Evolutionary conservation across 768 basidiomycete genomes (phyloP).

Genomic region (Termitomyces bulborhizus): DNA sequence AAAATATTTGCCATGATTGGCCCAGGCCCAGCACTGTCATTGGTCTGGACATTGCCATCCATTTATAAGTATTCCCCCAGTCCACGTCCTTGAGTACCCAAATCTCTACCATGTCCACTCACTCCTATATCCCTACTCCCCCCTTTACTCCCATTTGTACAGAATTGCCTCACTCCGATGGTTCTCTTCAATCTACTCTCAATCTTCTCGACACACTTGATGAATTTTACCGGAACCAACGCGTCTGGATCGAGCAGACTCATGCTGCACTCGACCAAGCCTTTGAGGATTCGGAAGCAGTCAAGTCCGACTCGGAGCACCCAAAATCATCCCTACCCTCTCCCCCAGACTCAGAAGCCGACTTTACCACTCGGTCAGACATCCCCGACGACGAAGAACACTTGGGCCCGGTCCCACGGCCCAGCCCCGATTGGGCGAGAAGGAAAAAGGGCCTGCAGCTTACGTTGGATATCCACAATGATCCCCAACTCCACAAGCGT

Average conservation of each 20-base stretch:
- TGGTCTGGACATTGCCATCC: conserved; percentile 15
- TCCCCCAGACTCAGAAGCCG: conserved; percentile 8
- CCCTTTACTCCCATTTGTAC: conserved; percentile 28
- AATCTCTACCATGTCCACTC: neutral
- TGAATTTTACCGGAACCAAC: conserved; percentile 64
- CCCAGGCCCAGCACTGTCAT: conserved; percentile 10
- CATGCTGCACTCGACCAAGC: conserved; percentile 46
- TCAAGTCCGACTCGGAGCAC: neutral
- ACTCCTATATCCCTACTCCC: conserved; percentile 18
- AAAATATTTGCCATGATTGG: conserved; percentile 1
- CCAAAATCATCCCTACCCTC: conserved; percentile 2
- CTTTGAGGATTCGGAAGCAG: neutral
- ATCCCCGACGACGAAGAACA: conserved; percentile 10
- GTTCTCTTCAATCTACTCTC: conserved; percentile 41
- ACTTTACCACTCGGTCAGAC: neutral
- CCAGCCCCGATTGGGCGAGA: conserved; percentile 41
- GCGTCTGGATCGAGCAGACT: conserved; percentile 65
- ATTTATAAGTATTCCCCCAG: conserved; percentile 11
- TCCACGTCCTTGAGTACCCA: conserved; percentile 2
- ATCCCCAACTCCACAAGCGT: conserved; percentile 15
- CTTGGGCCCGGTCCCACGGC: conserved; percentile 15
- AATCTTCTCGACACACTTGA: conserved; percentile 59
- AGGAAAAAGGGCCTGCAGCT: conserved; percentile 58
- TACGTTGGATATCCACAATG: conserved; percentile 22
- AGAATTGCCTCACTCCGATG: conserved; percentile 18